A percentile compares a stretch with the other conserved stretches of the same genome.
These are phyloP conservation scores for Cladosporium austrohemisphaericum DNA, from an alignment of 2,329 filamentous ascomycete genomes.

Conservation along the genomic window DNA sequence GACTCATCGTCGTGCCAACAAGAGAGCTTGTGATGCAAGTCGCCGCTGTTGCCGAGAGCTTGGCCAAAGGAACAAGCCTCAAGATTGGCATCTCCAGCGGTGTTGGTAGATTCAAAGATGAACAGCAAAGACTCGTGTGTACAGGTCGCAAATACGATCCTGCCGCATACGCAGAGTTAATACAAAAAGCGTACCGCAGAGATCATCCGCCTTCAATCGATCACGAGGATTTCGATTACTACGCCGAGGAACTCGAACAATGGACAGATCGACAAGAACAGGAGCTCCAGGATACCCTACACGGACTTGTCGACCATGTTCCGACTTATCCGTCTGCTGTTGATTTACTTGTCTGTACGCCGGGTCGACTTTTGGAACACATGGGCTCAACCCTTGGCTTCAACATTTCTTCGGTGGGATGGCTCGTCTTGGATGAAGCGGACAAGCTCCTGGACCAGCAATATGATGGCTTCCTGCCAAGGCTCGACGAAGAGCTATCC, in stretches of 20 bases:
- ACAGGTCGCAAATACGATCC: conserved; percentile 61
- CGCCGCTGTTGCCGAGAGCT: conserved; percentile 68
- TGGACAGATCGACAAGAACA: conserved; percentile 19
- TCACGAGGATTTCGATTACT: conserved; percentile 32
- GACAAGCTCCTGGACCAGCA: conserved; percentile 81
- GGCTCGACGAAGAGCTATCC: conserved; percentile 24
- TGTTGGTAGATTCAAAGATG: conserved; percentile 66
- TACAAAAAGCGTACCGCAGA: conserved; percentile 37
- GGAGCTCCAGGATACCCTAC: conserved; percentile 37
- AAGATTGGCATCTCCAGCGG: conserved; percentile 80
- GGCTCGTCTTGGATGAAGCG: conserved; percentile 90
- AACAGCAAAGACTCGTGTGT: conserved; percentile 60
- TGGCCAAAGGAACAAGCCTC: conserved; percentile 65
- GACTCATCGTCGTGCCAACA: conserved; percentile 83
- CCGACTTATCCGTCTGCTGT: conserved; percentile 66
- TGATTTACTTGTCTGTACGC: conserved; percentile 86
- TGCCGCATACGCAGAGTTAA: conserved; percentile 49
- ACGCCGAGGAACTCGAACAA: conserved; percentile 20
- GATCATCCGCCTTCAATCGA: conserved; percentile 36
- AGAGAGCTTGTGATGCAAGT: conserved; percentile 72
- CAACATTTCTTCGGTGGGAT: conserved; percentile 70
- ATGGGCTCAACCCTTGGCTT: conserved; percentile 81
- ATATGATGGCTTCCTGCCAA: conserved; percentile 30
- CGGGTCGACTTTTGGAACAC: conserved; percentile 88
- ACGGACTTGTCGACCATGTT: conserved; percentile 59